phyloP scores from a whole-genome alignment of 2,329 filamentous ascomycete genomes.

The Sclerotiophoma versabilis region DNA sequence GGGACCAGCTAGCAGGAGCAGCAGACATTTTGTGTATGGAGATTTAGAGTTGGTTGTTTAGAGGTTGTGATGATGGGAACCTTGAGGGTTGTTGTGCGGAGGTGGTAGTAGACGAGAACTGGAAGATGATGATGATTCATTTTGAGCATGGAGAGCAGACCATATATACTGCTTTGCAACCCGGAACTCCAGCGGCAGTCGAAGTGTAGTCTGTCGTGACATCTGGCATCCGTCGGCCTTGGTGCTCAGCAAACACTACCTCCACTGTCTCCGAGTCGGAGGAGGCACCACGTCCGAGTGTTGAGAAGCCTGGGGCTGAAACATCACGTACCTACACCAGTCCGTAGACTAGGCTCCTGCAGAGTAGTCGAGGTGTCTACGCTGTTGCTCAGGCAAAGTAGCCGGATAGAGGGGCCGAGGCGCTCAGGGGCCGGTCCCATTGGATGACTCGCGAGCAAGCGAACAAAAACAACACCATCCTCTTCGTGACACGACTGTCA shows the following conservation, averaged over 20 bases:
- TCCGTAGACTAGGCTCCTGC: constrained; percentile 37
- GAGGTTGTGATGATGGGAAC: constrained; percentile 5
- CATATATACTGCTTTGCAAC: constrained; percentile 43
- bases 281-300: constrained; percentile 31
- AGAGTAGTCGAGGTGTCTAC: constrained; percentile 39
- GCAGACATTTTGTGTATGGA: constrained; percentile 47
- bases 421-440: constrained; percentile 21
- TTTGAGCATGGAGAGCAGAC: constrained; percentile 23
- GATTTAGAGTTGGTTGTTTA: constrained; percentile 23
- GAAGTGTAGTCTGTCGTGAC: constrained; percentile 30
- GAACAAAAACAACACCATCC: constrained; percentile 28
- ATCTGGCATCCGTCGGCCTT: constrained; percentile 28
- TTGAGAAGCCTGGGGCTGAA: constrained; percentile 39
- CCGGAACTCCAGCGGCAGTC: constrained; percentile 43
- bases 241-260: constrained; percentile 25
- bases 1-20: constrained; percentile 57
- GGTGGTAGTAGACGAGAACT: constrained; percentile 24
- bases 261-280: constrained; percentile 41
- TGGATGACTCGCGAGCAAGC: constrained; percentile 19
- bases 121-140: constrained; percentile 29
- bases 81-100: constrained; percentile 21
- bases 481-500: constrained; percentile 22
- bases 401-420: constrained; percentile 43
- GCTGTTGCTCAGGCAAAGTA: constrained; percentile 9
- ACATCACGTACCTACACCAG: constrained; percentile 31